Percentiles rank a stretch among this genome's conserved stretches.
These are phyloP conservation scores for Aspergillus bombycis DNA, from an alignment of 2,329 filamentous ascomycete species.

Conservation along the genomic window DNA sequence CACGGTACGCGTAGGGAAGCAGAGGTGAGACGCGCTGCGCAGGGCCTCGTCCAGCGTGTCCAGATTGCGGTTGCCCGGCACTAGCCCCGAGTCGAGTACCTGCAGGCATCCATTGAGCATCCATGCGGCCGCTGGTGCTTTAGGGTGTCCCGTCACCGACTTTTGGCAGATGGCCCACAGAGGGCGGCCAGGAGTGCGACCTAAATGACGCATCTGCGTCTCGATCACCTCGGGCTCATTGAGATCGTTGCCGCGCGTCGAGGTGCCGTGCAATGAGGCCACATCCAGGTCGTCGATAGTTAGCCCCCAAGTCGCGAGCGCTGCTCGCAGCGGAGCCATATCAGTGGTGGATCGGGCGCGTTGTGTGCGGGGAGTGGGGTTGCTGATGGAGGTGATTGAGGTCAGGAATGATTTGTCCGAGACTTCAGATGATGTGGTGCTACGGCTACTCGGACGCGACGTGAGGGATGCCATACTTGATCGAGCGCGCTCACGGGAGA, in stretches of 20 bases:
- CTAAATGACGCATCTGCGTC: constrained; percentile 92
- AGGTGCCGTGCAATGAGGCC: constrained; percentile 98
- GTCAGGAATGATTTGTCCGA: too few species aligned
- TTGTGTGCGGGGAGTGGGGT: too few species aligned
- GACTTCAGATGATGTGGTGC: too few species aligned
- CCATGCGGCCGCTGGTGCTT: constrained; percentile 98
- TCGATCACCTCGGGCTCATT: constrained; percentile 98
- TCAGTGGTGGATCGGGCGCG: too few species aligned
- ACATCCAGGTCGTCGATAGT: constrained; percentile 95
- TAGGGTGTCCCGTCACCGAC: constrained; percentile 96
- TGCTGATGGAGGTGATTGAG: too few species aligned
- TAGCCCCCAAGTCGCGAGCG: constrained; percentile 95
- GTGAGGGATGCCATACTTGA: too few species aligned
- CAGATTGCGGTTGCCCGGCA: constrained; percentile 68
- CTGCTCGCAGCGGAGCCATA: constrained; percentile 88
- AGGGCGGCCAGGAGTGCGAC: constrained; percentile 94
- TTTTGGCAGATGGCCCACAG: constrained; percentile 98
- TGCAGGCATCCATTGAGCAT: constrained; percentile 99
- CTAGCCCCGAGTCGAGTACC: constrained; percentile 88
- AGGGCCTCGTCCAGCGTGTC: too few species aligned
- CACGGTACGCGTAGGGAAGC: constrained; percentile 91
- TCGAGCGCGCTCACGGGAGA: too few species aligned
- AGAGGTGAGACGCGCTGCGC: constrained; percentile 50
- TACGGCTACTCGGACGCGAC: too few species aligned
- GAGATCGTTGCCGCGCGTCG: constrained; percentile 98